Conservation (phyloP, 2,329 filamentous ascomycete genomes). For the Epichloe sp. region DNA sequence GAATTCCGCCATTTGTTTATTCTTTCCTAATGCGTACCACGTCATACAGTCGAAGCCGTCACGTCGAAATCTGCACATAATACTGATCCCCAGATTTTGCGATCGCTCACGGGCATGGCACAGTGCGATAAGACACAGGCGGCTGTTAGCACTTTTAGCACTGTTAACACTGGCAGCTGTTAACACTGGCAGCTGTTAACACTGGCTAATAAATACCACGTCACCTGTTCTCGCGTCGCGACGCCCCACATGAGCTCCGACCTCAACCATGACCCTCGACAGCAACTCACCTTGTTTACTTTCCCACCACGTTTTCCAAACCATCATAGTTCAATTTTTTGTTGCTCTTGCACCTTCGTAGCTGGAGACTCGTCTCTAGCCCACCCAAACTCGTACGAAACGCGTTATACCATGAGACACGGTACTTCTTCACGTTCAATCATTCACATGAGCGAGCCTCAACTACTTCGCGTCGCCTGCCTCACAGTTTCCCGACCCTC, state of each 20-base stretch:
- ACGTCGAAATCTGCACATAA: neutral
- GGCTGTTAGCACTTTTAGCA: neutral
- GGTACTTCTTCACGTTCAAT: slow-evolving; percentile 31
- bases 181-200: neutral
- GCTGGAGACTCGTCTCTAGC: neutral
- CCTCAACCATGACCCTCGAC: neutral
- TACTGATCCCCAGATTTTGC: no score
- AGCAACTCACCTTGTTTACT: neutral
- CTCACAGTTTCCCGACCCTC: slow-evolving; percentile 64
- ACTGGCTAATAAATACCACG: neutral
- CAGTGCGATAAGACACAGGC: neutral
- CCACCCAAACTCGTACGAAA: neutral
- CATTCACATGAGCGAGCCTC: neutral
- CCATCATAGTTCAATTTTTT: neutral
- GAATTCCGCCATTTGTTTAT: slow-evolving; percentile 15
- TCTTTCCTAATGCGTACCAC: neutral
- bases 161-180: neutral
- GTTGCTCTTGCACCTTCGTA: neutral
- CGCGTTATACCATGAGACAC: slow-evolving; percentile 11
- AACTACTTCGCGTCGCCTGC: slow-evolving; percentile 54
- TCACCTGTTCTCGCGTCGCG: slow-evolving; percentile 17
- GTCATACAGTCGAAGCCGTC: neutral
- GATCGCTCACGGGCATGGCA: neutral
- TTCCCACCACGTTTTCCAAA: neutral
- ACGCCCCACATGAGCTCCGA: neutral